These are phyloP conservation scores for Datura wrightii DNA, from an alignment of 257 asterid genomes.

Conservation along the genomic window DNA sequence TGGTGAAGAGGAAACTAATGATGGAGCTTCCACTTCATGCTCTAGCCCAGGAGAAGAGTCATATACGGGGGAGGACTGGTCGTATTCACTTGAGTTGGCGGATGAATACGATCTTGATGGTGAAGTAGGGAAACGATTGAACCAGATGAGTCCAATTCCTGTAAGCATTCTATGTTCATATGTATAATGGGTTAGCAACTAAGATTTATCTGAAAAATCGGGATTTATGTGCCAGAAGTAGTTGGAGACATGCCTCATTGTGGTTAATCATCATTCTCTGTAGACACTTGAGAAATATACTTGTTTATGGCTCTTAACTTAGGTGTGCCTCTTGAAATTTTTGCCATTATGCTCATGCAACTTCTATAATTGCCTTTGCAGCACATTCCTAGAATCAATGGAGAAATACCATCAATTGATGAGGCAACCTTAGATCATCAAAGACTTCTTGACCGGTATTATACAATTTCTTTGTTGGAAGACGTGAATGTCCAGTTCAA, in stretches of 20 bases:
- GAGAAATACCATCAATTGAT: constrained; percentile 90
- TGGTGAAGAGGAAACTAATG: constrained; percentile 54
- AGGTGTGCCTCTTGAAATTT: constrained; percentile 22
- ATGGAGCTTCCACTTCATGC: constrained; percentile 57
- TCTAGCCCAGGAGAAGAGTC: constrained; percentile 68
- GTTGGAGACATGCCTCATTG: constrained; percentile 10
- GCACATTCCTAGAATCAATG: constrained; percentile 94
- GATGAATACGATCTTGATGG: constrained; percentile 76
- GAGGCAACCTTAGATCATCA: constrained; percentile 94
- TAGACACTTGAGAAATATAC: background rate
- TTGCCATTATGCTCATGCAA: constrained; percentile 24
- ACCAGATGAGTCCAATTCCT: constrained; percentile 88
- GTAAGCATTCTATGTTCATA: constrained; percentile 50
- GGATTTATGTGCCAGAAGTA: constrained; percentile 4
- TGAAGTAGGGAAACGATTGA: constrained; percentile 82
- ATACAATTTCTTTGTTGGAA: constrained; percentile 27
- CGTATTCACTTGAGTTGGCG: constrained; percentile 60
- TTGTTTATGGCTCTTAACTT: background rate
- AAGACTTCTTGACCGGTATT: constrained; percentile 89
- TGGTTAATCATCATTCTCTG: background rate
- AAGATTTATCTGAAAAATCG: background rate
- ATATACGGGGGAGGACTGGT: constrained; percentile 64
- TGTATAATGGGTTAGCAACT: background rate
- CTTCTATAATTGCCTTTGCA: constrained; percentile 46
- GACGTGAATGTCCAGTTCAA: constrained; percentile 16